Evolutionary conservation across 805 yeast species (phyloP), one percentile per base, ranked within the genome.

Genomic region (Suhomyces sp.): DNA sequence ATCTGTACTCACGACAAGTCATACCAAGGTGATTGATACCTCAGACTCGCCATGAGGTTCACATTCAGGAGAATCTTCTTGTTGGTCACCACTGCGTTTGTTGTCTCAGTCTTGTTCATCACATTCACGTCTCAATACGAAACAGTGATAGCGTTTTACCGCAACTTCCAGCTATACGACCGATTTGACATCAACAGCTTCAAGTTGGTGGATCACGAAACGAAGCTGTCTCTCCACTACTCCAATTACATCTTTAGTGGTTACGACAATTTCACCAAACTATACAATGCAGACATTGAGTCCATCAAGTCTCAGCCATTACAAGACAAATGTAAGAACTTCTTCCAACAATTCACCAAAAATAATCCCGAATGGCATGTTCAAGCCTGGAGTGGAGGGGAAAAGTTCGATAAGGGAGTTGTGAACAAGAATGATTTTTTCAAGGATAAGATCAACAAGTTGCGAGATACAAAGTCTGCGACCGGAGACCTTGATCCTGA

Each of bases 321-420:
- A n/a, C 26, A 41, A 6, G 57, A 57, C 7, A 49, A 46, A 29
- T 63, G 68, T 38, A 27, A 33, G 6, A 38, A 29, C 2, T 57
- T 60, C 39, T 61, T 60, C 38, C 31, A 46, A 5, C 44, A 52
- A 14, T 51, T 52, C 32, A 23, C 38, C 12, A 28, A 31, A 4
- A 27, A 23, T 12, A 17, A 51, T 29, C 60, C 61, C 1, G 51
- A 51, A 0, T 63, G 60, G 58, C 14, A 14, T 6, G 47, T 59
- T 38, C 26, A 32, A 10, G n/a, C 8, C 20, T 38, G 17, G 27
- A 12, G 13, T 7, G 45, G 35, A 4, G 25, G 13, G 11, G 30
- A 27, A 1, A 15, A 15, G 3, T 55, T 33, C 37, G 63, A 53
- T 16, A 58, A 58, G 34, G 30, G 41, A 19, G 36, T 53, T 6